A percentile compares a stretch with the other conserved stretches of the same genome.
Conservation (phyloP, 2,329 filamentous ascomycete genomes). For the Pseudocercospora pini-densiflorae region DNA sequence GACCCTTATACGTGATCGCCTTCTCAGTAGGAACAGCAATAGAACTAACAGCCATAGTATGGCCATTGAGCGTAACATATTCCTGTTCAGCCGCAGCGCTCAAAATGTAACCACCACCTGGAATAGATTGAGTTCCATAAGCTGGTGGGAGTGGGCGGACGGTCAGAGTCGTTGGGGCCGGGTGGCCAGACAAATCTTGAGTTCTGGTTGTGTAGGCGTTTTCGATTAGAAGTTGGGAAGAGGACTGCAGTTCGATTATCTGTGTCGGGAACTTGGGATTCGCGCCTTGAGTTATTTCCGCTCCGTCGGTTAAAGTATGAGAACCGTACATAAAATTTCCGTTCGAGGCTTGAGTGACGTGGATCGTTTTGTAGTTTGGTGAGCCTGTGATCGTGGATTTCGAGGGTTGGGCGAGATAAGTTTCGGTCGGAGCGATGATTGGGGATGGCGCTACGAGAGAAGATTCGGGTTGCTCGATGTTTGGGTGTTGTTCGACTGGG, state of each 20-base stretch:
- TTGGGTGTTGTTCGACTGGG: background rate
- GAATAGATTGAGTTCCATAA: background rate
- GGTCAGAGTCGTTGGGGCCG: background rate
- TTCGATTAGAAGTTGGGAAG: constrained; percentile 17
- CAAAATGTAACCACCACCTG: background rate
- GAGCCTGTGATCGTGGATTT: constrained; percentile 14
- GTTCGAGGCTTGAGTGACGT: constrained; percentile 21
- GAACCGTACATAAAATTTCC: constrained; percentile 24
- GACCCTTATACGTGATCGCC: constrained; percentile 16
- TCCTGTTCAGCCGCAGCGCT: background rate
- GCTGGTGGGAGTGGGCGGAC: background rate
- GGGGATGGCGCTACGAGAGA: background rate
- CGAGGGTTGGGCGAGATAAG: background rate
- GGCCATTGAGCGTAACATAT: constrained; percentile 6
- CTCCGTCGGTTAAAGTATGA: constrained; percentile 17
- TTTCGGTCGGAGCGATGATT: background rate
- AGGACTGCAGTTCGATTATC: constrained; percentile 16
- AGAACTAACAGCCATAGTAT: background rate
- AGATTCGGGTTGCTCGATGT: background rate
- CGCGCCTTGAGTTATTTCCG: constrained; percentile 14
- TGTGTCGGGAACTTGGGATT: constrained; percentile 8
- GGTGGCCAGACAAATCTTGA: background rate
- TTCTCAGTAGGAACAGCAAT: background rate
- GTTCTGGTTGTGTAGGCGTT: constrained; percentile 14
- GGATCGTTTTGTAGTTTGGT: constrained; percentile 8